A percentile compares a stretch with the other conserved stretches of the same genome.
phyloP scores from a whole-genome alignment of 805 yeast genomes.

The Metschnikowia picachoensis region DNA sequence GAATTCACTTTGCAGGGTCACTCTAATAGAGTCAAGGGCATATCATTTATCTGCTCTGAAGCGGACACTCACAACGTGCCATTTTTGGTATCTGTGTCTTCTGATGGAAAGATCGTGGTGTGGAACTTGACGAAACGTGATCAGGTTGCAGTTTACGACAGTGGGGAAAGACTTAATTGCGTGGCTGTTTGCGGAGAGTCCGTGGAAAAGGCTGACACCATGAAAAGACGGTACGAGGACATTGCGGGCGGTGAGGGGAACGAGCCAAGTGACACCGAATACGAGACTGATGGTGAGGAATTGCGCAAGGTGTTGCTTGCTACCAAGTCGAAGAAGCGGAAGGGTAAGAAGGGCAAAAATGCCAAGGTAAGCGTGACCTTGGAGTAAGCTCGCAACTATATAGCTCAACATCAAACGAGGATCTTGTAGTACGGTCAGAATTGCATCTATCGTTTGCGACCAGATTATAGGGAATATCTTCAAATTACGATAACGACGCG shows the following conservation, averaged over 20 bases:
- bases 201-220: constrained; percentile 67
- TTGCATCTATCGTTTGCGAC: too few relatives aligned
- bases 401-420: too few relatives aligned
- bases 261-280: constrained; percentile 59
- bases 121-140: constrained; percentile 69
- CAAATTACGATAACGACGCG: too few relatives aligned
- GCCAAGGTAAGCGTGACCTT: constrained; percentile 48
- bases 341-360: constrained; percentile 25
- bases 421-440: too few relatives aligned
- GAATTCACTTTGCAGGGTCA: constrained; percentile 71
- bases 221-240: constrained; percentile 53
- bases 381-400: constrained; percentile 32
- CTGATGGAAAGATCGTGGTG: constrained; percentile 90
- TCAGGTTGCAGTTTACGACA: constrained; percentile 84
- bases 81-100: constrained; percentile 75
- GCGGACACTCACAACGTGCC: constrained; percentile 30
- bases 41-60: constrained; percentile 48
- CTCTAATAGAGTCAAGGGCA: constrained; percentile 78
- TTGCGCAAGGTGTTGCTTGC: constrained; percentile 55
- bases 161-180: constrained; percentile 90
- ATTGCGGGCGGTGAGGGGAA: constrained; percentile 22
- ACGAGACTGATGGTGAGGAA: constrained; percentile 72
- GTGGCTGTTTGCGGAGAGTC: constrained; percentile 71
- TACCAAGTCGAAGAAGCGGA: constrained; percentile 40
- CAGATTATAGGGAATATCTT: too few relatives aligned